Conservation (phyloP, 495 filamentous ascomycete species). For the Penicillium soppii region DNA sequence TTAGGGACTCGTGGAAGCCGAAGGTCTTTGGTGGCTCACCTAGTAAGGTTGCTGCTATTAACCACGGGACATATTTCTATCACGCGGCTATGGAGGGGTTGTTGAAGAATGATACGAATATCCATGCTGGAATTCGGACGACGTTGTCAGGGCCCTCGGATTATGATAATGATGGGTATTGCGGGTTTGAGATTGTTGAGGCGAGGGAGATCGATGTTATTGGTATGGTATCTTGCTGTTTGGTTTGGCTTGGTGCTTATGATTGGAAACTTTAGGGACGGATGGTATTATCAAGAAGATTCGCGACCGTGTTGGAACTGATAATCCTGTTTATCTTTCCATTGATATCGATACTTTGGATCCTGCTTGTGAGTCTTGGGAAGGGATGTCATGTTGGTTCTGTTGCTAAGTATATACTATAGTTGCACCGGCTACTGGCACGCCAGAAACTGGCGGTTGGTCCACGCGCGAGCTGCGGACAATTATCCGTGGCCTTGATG, state of each 20-base stretch:
- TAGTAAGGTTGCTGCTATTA: slow-evolving; percentile 64
- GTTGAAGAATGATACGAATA: slow-evolving; percentile 75
- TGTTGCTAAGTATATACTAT: background rate
- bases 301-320: slow-evolving; percentile 66
- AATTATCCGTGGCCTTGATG: slow-evolving; percentile 70
- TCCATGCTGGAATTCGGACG: slow-evolving; percentile 84
- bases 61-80: slow-evolving; percentile 85
- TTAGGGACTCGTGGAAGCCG: slow-evolving; percentile 60
- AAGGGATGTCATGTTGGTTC: background rate
- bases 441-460: slow-evolving; percentile 87
- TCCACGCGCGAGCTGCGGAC: slow-evolving; percentile 74
- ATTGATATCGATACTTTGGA: slow-evolving; percentile 90
- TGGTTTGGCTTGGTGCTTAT: background rate
- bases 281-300: slow-evolving; percentile 75
- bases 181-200: slow-evolving; percentile 79
- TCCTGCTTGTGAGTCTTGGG: slow-evolving; percentile 63
- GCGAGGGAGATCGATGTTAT: slow-evolving; percentile 79
- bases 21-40: slow-evolving; percentile 71
- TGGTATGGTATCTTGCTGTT: slow-evolving; percentile 34
- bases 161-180: slow-evolving; percentile 79
- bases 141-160: slow-evolving; percentile 70
- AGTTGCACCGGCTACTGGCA: slow-evolving; percentile 82
- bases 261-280: slow-evolving; percentile 20
- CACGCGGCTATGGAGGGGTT: slow-evolving; percentile 69
- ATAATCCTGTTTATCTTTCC: slow-evolving; percentile 75